phyloP scores from a whole-genome alignment of 495 filamentous ascomycete genomes.

The Evernia prunastri region DNA sequence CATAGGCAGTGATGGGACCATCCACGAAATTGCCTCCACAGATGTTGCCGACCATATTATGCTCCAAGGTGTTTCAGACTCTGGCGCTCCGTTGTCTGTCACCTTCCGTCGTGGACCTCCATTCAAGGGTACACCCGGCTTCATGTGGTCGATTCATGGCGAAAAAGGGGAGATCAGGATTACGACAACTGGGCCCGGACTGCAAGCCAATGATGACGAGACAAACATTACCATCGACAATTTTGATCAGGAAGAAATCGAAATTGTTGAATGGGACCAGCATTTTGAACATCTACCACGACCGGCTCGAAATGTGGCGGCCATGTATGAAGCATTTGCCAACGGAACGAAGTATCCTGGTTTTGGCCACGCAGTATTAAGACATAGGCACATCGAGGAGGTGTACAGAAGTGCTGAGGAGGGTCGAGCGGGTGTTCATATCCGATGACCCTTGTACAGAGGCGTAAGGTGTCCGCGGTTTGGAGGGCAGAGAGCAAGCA shows the following conservation, averaged over 20 bases:
- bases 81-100: slow-evolving; percentile 36
- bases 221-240: slow-evolving; percentile 41
- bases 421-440: not conserved
- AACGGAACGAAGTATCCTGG: slow-evolving; percentile 32
- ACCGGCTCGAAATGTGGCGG: slow-evolving; percentile 38
- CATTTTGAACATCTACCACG: slow-evolving; percentile 36
- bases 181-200: slow-evolving; percentile 29
- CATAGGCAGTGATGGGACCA: slow-evolving; percentile 25
- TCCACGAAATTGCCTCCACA: slow-evolving; percentile 32
- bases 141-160: slow-evolving; percentile 51
- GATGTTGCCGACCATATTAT: slow-evolving; percentile 45
- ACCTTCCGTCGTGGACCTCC: slow-evolving; percentile 44
- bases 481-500: not conserved
- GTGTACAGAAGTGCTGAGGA: slow-evolving; percentile 1
- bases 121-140: slow-evolving; percentile 41
- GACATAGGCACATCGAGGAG: slow-evolving; percentile 16
- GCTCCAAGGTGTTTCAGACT: slow-evolving; percentile 39
- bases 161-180: slow-evolving; percentile 50
- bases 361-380: slow-evolving; percentile 31
- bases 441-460: not conserved
- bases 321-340: slow-evolving; percentile 46
- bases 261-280: slow-evolving; percentile 39
- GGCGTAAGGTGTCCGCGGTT: not conserved
- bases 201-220: slow-evolving; percentile 35
- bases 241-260: slow-evolving; percentile 36